Base-by-base conservation (phyloP, 306 rosid genomes). In the Castanea crenata region DNA sequence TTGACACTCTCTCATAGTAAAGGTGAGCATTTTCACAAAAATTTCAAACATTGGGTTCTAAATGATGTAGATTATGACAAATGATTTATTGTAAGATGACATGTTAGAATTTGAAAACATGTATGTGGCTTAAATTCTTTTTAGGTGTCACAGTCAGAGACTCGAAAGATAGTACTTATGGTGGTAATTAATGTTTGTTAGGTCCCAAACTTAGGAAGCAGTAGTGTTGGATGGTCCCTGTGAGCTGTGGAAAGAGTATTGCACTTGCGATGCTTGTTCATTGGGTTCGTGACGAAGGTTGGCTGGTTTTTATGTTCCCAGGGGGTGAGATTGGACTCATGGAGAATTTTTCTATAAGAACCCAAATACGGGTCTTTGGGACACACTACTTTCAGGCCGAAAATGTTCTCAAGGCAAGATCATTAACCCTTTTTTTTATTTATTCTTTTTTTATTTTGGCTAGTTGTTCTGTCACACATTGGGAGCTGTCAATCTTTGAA, bases 241-340 rank as follows among this genome's bases (percentile, higher is more conserved):
- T 89, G 72, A 95, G 91, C 77, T 81, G 96, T 80, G 99, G 99
- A 73, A 95, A 92, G 90, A 95, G 99, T 77, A 95, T 87, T 74
- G 89, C 90, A 12, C 92, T 92, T 78, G 91, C 97, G 15, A 90
- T 95, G 99, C 94, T 95, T 78, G 99, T 95, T 82, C 97, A 95
- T 51, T 95, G 99, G 98, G 99, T 98, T 31, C 88, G 99, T 16
- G 95, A 91, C 63, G 97, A 92, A 89, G 99, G 98, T 73, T 95
- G 99, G 99, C 82, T 95, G 59, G 97, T 95, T 78, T 80, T 19
- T 95, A 95, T 83, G 94, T 89, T 59, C 97, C 99, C 16, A 85
- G 79, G 78, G 99, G 92, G 74, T 77, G 86, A 85, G 90, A 83
- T 35, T 95, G 99, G 99, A 90, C 97, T 83, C 96, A 89, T 71